A percentile compares a stretch with the other conserved stretches of the same genome.
phyloP scores from a whole-genome alignment of 768 basidiomycete species.

The Termitomyces titanicus region DNA sequence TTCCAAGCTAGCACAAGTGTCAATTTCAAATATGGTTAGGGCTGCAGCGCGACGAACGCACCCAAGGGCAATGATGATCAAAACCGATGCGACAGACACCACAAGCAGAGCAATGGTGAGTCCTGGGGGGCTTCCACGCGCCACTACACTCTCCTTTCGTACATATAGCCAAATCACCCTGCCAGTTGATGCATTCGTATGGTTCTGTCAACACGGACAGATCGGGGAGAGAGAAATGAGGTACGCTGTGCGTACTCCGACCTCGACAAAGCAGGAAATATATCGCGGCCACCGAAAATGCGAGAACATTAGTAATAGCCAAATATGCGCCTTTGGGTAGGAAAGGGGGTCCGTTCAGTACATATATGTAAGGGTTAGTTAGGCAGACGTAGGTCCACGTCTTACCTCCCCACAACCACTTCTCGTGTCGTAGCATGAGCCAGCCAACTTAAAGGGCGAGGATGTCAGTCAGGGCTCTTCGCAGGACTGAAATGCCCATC shows the following conservation, averaged over 20 bases:
- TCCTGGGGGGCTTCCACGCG: constrained; percentile 40
- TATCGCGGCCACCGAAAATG: constrained; percentile 23
- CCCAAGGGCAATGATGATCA: constrained; percentile 49
- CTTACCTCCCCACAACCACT: constrained; percentile 22
- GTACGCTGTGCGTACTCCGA: constrained; percentile 30
- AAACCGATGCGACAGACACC: constrained; percentile 41
- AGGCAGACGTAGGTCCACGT: not conserved
- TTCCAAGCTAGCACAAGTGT: constrained; percentile 29
- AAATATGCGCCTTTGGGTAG: constrained; percentile 28
- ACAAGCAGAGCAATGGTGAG: constrained; percentile 43
- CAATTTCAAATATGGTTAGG: not conserved
- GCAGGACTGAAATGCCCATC: not conserved
- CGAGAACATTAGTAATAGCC: constrained; percentile 20
- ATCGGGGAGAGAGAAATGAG: constrained; percentile 28
- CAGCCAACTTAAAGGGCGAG: constrained; percentile 22
- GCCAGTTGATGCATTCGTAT: constrained; percentile 32
- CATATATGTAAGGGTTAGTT: not conserved
- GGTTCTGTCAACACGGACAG: constrained; percentile 28
- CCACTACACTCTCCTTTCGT: constrained; percentile 29
- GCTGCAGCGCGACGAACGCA: constrained; percentile 12
- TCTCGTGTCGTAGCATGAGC: constrained; percentile 22
- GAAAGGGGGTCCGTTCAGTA: not conserved
- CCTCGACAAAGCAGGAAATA: constrained; percentile 31
- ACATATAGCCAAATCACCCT: constrained; percentile 33
- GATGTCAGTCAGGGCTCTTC: not conserved